Evolutionary conservation across 1,284 basidiomycete species (phyloP).

Genomic region (Malassezia obtusa): DNA sequence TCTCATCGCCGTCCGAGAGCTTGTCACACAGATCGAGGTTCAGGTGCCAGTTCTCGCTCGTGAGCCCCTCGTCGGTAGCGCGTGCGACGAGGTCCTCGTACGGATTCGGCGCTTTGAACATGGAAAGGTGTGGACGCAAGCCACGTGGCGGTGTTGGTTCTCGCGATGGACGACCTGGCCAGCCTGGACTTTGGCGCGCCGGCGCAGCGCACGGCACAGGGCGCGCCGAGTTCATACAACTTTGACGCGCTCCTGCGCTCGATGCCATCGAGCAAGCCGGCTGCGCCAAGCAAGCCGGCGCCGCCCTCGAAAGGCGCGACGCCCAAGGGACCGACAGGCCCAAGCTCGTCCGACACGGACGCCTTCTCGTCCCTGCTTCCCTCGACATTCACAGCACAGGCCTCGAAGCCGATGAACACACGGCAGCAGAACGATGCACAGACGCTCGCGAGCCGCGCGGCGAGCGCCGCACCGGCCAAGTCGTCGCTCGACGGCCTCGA

Average conservation of each 20-base stretch:
- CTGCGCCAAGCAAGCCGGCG: slow-evolving; percentile 5
- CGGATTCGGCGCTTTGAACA: slow-evolving; percentile 56
- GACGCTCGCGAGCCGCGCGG: too few species aligned
- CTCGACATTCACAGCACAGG: background rate
- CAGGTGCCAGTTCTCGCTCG: slow-evolving; percentile 88
- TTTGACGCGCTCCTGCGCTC: slow-evolving; percentile 30
- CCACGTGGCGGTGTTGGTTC: slow-evolving; percentile 7
- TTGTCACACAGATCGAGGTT: slow-evolving; percentile 94
- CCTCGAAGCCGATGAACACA: slow-evolving; percentile 5
- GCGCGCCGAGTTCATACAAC: slow-evolving; percentile 15
- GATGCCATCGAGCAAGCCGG: slow-evolving; percentile 9
- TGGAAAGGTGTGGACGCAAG: slow-evolving; percentile 8
- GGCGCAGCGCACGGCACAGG: slow-evolving; percentile 1
- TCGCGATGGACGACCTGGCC: slow-evolving; percentile 43
- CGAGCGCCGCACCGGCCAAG: too few species aligned
- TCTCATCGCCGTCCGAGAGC: slow-evolving; percentile 69
- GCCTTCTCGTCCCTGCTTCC: slow-evolving; percentile 39
- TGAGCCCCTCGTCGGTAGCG: slow-evolving; percentile 88
- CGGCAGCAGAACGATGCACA: slow-evolving; percentile 22
- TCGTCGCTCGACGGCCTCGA: too few species aligned
- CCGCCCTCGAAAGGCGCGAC: background rate
- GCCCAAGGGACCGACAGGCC: background rate
- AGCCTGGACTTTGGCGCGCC: slow-evolving; percentile 33
- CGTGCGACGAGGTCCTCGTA: slow-evolving; percentile 91
- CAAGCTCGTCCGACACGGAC: slow-evolving; percentile 9